Base-by-base conservation (phyloP, 257 asterid species). In the Solanum bulbocastanum region DNA sequence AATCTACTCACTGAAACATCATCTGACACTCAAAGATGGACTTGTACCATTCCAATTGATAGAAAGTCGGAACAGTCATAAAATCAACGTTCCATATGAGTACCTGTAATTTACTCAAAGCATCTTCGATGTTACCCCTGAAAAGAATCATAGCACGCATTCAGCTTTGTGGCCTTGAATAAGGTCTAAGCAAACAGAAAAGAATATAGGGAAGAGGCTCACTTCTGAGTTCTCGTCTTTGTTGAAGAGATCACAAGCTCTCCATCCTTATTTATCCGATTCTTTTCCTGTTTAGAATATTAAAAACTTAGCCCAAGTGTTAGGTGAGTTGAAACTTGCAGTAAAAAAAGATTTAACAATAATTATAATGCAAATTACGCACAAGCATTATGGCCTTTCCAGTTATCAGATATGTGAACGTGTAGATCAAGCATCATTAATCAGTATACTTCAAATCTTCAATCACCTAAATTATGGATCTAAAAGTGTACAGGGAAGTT, bases 81-180 rank as follows among this genome's bases (percentile, higher is more conserved):
- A 0, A 40, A 39, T 11, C 15, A 46, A 72, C 9, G 37, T 14
- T 73, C 44, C 88, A 20, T 44, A 72, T 78, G 89, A 92, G 83
- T 93, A 95, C 98, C 99, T 96, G 98, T 92, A 96, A 89, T 91
- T 96, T 95, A 14, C 92, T 93, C 91, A 94, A 89, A 69, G 99
- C 98, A 91, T 96, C 98, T 91, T 95, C 99, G 30, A 92, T 87
- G 87, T 96, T 96, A 62, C 98, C 94, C 96, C 98, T 96, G 91
- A 32, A 92, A 46, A 82, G 79, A 86, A 88, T 40, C 87, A 72
- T 32, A 71, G 37, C 46, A 75, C 13, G 88, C 88, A 73, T 90
- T 76, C 85, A 89, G 44, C 42, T 76, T 88, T 75, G 68, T 84
- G 20, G 86, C 85, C 30, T 46, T 79, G 75, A 87, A 40, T 18